phyloP scores from a whole-genome alignment of 2,329 filamentous ascomycete species.

The Penicillium sp. region DNA sequence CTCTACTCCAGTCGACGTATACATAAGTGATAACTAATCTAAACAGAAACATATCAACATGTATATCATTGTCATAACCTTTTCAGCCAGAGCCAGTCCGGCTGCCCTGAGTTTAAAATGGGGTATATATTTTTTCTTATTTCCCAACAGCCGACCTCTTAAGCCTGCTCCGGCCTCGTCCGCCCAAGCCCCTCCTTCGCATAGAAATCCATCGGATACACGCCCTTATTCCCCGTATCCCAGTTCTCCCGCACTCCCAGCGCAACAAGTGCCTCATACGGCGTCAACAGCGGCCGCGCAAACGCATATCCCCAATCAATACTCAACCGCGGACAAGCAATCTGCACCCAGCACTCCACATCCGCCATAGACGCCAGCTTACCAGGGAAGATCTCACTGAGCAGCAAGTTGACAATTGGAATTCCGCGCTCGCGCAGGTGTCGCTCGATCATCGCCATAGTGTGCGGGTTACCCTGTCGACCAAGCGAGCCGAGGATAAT shows the following conservation, averaged over 20 bases:
- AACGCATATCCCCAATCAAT: conserved; percentile 99
- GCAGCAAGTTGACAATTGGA: conserved; percentile 77
- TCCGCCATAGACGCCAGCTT: conserved; percentile 92
- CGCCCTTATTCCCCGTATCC: conserved; percentile 58
- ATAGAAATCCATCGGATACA: conserved; percentile 99
- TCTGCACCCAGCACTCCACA: conserved; percentile 97
- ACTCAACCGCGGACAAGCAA: conserved; percentile 91
- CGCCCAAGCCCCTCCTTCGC: conserved; percentile 85
- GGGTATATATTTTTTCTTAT: conserved; percentile 13
- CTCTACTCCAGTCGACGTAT: too few species aligned
- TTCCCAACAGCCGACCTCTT: background rate
- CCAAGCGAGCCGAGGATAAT: conserved; percentile 90
- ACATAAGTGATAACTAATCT: too few species aligned
- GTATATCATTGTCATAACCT: conserved; percentile 2
- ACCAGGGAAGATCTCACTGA: conserved; percentile 94
- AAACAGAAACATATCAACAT: background rate
- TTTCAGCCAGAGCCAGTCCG: conserved; percentile 9
- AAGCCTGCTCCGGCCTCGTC: conserved; percentile 53
- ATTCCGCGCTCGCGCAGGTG: conserved; percentile 69
- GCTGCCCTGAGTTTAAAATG: conserved; percentile 13
- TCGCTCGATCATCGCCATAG: conserved; percentile 79
- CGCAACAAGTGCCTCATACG: conserved; percentile 93
- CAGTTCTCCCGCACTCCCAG: conserved; percentile 75
- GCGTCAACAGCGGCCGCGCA: conserved; percentile 79
- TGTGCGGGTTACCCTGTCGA: conserved; percentile 92